Base-by-base conservation (phyloP, 805 yeast species). In the Yarrowia sp. region DNA sequence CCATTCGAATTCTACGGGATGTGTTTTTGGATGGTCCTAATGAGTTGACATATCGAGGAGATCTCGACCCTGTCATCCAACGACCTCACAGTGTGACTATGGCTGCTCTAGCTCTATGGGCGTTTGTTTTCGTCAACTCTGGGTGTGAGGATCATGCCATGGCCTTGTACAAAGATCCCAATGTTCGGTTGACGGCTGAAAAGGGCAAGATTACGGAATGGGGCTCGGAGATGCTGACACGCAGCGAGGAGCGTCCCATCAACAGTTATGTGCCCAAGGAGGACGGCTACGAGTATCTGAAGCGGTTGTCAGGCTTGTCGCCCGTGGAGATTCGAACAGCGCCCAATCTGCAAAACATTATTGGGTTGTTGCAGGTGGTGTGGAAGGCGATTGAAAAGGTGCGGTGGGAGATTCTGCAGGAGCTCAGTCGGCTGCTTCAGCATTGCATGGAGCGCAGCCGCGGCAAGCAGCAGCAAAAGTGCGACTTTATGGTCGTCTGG, bases 1-100 rank as follows among this genome's bases (percentile, higher is more conserved):
- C 89, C 21, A 84, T 84, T 67, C 76, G 85, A 68, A 78, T 85
- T 65, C 70, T 88, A 28, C 83, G 83, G 75, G 90, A 87, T 70
- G 83, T 84, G 82, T 82, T 84, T 67, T 71, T 87, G 17, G 33
- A 36, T 24, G 64, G 56, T 0, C 56, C 43, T 11, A 46, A 22
- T 4, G 46, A 61, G 44, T 16, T 46, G 14, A 44, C 54, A 4
- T 61, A 61, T 46, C 24, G 36, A 16, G 64, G 64, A 2, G 17
- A 44, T 1, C 24, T 44, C 12, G 64, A 61, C 19, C 64, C 64
- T 2, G 56, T 44, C 19, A 33, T 61, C 4, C 56, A 61, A 28
- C 33, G 64, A 4, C 44, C 48, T 22, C 64, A 61, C 26, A 19
- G 44, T 8, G 44, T 61, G 17, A 46, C 56, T 11, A 24, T 61